Evolutionary conservation across 768 basidiomycete genomes (phyloP), one percentile per base, ranked within the genome.

Genomic region (Russula brevipes): DNA sequence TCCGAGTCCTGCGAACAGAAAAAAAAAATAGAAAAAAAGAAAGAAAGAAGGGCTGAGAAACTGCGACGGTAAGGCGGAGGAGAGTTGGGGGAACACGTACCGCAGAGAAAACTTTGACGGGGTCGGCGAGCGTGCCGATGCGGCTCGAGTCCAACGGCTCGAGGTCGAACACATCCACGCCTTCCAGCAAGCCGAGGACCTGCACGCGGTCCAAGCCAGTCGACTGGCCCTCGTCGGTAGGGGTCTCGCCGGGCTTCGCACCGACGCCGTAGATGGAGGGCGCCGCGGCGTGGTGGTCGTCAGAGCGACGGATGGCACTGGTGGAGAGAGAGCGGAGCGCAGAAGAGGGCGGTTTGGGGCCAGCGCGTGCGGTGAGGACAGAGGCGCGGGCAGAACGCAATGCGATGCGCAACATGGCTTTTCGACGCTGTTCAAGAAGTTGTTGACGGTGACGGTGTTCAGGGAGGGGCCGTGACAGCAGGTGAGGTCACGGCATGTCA

Each of bases 171-270:
- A 94, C 84, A 49, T 91, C 87, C 57, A 94, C 77, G 59, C 94
- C 95, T 75, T 93, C 85, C 71, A 94, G 78, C 65, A 93, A 87
- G 71, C 89, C 94, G 57, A 98, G 77, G 54, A 97, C 79, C 77
- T 99, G 92, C 72, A 97, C 85, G 76, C 96, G 92, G 76, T 98
- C 95, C 59, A 98, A 80, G 85, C 96, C 96, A 69, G 96, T 99
- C 16, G 95, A 85, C 77, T 99, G 96, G 67, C 90, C 84, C 67
- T 87, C 80, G 76, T 93, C 91, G 63, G 89, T 89, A 57, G 94
- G 87, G 67, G 93, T 84, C 69, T 85, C 81, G 56, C 90, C 88
- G 36, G 83, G 60, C 73, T 88, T 85, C 70, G 81, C 83, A 72
- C 91, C 91, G 55, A 81, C 71, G 66, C 91, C 91, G 67, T 79